Evolutionary conservation across 2,329 filamentous ascomycete species (phyloP).

Genomic region (Scolecobasidium constrictum): DNA sequence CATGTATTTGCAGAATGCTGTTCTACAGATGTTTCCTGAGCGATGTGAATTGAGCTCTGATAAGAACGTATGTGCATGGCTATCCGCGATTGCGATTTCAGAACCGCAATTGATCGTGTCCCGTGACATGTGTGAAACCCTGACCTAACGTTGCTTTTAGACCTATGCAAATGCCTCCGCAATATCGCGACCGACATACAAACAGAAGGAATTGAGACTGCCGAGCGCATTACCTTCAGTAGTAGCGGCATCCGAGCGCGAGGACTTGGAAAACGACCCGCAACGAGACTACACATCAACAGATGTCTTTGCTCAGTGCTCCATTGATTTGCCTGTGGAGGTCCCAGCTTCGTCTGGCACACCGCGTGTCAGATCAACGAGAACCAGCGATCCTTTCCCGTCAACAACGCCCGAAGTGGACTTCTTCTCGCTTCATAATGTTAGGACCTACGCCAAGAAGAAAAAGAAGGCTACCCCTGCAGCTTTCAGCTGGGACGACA

Average conservation of each 20-base stretch:
- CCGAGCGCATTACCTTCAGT: no score
- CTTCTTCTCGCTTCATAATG: constrained; percentile 42
- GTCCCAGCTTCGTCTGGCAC: constrained; percentile 14
- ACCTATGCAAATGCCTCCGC: not conserved
- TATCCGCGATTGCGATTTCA: no score
- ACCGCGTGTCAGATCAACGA: constrained; percentile 21
- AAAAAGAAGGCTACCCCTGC: constrained; percentile 32
- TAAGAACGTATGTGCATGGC: not conserved
- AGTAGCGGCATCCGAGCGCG: no score
- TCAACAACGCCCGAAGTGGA: constrained; percentile 39
- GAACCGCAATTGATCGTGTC: no score
- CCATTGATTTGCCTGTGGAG: constrained; percentile 15
- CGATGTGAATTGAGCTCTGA: not conserved
- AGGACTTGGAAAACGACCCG: constrained; percentile 30
- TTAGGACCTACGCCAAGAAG: constrained; percentile 43
- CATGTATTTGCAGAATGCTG: constrained; percentile 2
- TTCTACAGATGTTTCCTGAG: not conserved
- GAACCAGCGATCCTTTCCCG: constrained; percentile 18
- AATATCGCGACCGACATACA: not conserved
- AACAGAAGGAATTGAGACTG: constrained; percentile 12
- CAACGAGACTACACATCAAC: constrained; percentile 35
- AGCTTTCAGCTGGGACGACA: constrained; percentile 12
- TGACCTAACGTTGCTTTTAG: not conserved
- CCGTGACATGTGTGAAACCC: not conserved
- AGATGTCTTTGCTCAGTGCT: constrained; percentile 24